Conservation (phyloP, 345 rosid genomes). For the Theobroma cacao region DNA sequence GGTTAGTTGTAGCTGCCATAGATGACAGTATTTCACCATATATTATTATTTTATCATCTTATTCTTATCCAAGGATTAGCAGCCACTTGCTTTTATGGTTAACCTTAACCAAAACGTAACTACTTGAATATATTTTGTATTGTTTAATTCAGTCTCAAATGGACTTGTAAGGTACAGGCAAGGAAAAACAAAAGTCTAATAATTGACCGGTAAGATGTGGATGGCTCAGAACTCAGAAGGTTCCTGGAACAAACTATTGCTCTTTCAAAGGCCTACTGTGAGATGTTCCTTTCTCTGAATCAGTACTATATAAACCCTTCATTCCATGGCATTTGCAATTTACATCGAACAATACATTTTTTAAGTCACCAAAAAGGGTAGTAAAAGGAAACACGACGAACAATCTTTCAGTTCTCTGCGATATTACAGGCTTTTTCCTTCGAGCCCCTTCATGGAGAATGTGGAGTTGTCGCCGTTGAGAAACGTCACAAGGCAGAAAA, state of each 20-base stretch:
- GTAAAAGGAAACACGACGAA: background rate
- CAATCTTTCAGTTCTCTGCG: background rate
- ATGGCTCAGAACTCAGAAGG: background rate
- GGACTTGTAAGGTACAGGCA: background rate
- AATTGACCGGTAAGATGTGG: constrained; percentile 4
- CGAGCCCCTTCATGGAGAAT: background rate
- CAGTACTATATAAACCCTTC: background rate
- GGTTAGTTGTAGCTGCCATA: background rate
- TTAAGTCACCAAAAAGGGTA: background rate
- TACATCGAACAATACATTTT: background rate
- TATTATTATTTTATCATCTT: background rate
- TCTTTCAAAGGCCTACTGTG: background rate
- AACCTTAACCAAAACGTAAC: background rate
- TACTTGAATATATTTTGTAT: background rate
- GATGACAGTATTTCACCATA: background rate
- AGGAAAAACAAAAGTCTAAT: background rate
- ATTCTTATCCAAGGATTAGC: background rate
- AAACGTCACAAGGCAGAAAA: constrained; percentile 16
- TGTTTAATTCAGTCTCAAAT: constrained; percentile 1
- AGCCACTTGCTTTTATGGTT: background rate
- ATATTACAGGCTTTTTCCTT: background rate
- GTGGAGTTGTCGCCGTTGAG: constrained; percentile 33
- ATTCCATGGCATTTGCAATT: background rate
- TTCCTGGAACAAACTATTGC: background rate
- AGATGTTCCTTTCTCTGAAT: background rate